A percentile compares a stretch with the other conserved stretches of the same genome.
Conservation (phyloP, 805 yeast genomes). For the Wickerhamomyces bovis region DNA sequence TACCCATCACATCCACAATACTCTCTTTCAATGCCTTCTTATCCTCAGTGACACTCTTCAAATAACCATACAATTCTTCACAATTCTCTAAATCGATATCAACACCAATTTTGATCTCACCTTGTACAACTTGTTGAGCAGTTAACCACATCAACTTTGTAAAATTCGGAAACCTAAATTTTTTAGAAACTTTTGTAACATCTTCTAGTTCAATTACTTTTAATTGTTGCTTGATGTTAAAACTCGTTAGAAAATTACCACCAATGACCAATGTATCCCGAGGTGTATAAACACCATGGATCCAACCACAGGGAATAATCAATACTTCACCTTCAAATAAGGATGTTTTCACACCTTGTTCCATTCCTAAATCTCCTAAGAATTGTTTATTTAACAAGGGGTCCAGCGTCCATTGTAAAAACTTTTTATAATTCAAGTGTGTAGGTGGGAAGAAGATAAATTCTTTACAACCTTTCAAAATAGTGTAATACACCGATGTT, state of each 20-base stretch:
- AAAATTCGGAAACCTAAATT: constrained; percentile 76
- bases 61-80: constrained; percentile 1
- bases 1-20: background rate
- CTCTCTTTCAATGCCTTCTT: background rate
- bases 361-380: constrained; percentile 47
- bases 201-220: constrained; percentile 57
- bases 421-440: constrained; percentile 48
- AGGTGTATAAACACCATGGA: constrained; percentile 84
- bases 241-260: constrained; percentile 73
- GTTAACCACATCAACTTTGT: constrained; percentile 64
- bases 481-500: constrained; percentile 83
- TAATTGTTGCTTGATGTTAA: constrained; percentile 53
- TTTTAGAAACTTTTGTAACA: constrained; percentile 63
- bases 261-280: constrained; percentile 78
- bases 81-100: constrained; percentile 8
- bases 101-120: constrained; percentile 1
- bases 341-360: constrained; percentile 48
- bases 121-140: constrained; percentile 25
- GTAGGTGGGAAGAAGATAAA: constrained; percentile 82
- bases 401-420: constrained; percentile 67
- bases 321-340: constrained; percentile 63
- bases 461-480: constrained; percentile 66
- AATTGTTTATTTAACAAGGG: constrained; percentile 57
- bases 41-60: background rate
- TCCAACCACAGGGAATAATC: constrained; percentile 89